phyloP scores from a whole-genome alignment of 2,329 filamentous ascomycete genomes.

The Ophiocordyceps unilateralis region DNA sequence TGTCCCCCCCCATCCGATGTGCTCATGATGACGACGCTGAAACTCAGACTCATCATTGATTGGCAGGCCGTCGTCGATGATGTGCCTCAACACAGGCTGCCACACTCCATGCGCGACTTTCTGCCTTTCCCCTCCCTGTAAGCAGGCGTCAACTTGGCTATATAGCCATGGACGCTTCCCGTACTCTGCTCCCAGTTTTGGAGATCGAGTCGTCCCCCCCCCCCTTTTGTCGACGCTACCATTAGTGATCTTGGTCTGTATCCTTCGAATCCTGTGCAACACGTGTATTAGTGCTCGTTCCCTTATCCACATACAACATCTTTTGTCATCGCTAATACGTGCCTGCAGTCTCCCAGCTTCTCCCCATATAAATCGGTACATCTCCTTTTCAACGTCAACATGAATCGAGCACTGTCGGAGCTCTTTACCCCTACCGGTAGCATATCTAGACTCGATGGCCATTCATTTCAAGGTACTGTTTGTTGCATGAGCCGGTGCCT shows the following conservation, averaged over 20 bases:
- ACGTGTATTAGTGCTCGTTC: too few relatives aligned
- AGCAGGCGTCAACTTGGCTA: not conserved
- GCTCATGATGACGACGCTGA: too few relatives aligned
- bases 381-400: not conserved
- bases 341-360: not conserved
- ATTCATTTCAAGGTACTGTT: constrained; percentile 23
- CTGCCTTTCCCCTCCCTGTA: not conserved
- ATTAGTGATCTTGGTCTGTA: too few relatives aligned
- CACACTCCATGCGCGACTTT: not conserved
- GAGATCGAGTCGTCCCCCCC: too few relatives aligned
- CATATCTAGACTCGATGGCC: constrained; percentile 18
- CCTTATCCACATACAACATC: not conserved
- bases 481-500: constrained; percentile 49
- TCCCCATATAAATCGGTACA: not conserved
- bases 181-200: not conserved
- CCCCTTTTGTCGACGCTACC: too few relatives aligned
- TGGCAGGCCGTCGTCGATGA: not conserved
- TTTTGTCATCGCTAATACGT: not conserved
- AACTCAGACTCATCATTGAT: too few relatives aligned
- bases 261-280: too few relatives aligned
- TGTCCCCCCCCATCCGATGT: too few relatives aligned
- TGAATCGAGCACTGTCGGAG: constrained; percentile 5
- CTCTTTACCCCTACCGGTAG: constrained; percentile 17
- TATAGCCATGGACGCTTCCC: not conserved
- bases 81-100: not conserved